Evolutionary conservation across 2,329 filamentous ascomycete species (phyloP).

Genomic region (Penicillium sp.): DNA sequence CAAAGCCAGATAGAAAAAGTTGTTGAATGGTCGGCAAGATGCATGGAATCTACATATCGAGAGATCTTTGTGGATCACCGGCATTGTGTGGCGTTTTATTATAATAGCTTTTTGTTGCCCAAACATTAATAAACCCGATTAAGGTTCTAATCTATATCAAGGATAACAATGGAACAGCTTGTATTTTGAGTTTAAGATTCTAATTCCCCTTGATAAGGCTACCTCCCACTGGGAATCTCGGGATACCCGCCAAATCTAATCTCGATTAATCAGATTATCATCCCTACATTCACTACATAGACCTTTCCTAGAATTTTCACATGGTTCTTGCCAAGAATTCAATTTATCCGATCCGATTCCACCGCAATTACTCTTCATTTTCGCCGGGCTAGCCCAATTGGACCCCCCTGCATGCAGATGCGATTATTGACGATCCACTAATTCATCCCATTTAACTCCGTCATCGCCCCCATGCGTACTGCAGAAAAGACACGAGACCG

Average conservation of each 20-base stretch:
- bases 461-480: neutral
- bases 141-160: too few relatives aligned
- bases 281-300: neutral
- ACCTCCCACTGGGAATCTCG: too few relatives aligned
- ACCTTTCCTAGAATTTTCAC: neutral
- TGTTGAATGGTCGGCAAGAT: too few relatives aligned
- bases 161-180: too few relatives aligned
- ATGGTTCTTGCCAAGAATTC: neutral
- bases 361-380: neutral
- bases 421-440: neutral
- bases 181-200: too few relatives aligned
- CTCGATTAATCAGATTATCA: neutral
- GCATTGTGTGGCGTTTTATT: too few relatives aligned
- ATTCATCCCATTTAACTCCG: neutral
- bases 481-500: neutral
- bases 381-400: neutral
- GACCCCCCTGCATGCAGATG: neutral
- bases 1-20: too few relatives aligned
- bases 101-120: too few relatives aligned
- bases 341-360: neutral
- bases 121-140: too few relatives aligned
- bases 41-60: too few relatives aligned
- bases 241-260: neutral
- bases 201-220: too few relatives aligned
- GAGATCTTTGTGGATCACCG: too few relatives aligned